A percentile compares a stretch with the other conserved stretches of the same genome.
Evolutionary conservation across 306 rosid species (phyloP).

Genomic region (Acacia confusa): DNA sequence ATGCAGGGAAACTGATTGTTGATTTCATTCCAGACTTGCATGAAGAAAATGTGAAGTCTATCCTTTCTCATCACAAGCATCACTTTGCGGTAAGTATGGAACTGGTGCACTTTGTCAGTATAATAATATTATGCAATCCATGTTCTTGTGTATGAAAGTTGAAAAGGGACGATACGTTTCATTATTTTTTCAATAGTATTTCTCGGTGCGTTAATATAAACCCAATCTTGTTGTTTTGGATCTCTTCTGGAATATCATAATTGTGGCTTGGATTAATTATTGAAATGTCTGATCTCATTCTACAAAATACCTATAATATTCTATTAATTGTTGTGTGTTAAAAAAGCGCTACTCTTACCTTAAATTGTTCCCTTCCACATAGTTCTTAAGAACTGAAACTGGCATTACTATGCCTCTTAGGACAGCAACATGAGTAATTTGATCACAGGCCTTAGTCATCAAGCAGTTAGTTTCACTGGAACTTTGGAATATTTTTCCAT

Average conservation of each 20-base stretch:
- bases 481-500: conserved; percentile 16
- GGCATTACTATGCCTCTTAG: neutral
- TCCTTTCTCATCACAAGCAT: conserved; percentile 67
- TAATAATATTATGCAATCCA: conserved; percentile 1
- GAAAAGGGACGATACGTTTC: conserved; percentile 16
- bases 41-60: conserved; percentile 63
- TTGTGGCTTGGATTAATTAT: neutral
- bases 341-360: conserved; percentile 6
- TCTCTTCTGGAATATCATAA: neutral
- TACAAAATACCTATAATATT: conserved; percentile 17
- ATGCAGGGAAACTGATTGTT: conserved; percentile 69
- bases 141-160: neutral
- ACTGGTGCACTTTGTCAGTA: conserved; percentile 27
- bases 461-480: neutral
- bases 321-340: neutral
- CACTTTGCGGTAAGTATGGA: conserved; percentile 59
- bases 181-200: neutral
- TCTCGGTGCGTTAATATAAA: conserved; percentile 5
- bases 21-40: conserved; percentile 82
- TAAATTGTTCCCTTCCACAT: conserved; percentile 15
- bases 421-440: neutral
- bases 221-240: neutral
- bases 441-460: neutral
- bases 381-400: conserved; percentile 1
- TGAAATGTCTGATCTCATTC: conserved; percentile 24